These are phyloP conservation scores for Cicer judaicum DNA, from an alignment of 306 rosid genomes.

Conservation along the genomic window DNA sequence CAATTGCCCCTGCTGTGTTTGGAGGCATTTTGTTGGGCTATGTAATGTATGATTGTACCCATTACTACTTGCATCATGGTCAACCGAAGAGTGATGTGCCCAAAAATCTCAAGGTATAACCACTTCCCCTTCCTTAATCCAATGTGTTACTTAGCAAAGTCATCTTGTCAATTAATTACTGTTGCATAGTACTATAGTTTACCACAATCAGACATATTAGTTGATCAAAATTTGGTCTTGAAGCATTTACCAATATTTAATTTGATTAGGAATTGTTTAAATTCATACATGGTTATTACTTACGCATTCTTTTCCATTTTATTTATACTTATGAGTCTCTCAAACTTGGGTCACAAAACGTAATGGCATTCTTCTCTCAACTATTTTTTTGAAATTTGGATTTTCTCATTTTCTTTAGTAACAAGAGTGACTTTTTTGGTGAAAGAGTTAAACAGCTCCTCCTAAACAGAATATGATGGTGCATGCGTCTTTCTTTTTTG, in stretches of 20 bases:
- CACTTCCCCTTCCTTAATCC: constrained; percentile 21
- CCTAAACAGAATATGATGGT: neutral
- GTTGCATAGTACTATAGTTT: neutral
- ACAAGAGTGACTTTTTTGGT: constrained; percentile 14
- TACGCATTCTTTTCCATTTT: constrained; percentile 33
- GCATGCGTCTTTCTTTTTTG: neutral
- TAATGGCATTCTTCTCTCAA: constrained; percentile 17
- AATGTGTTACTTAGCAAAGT: constrained; percentile 12
- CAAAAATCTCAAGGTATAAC: constrained; percentile 70
- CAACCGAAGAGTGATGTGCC: constrained; percentile 67
- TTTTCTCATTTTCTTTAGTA: constrained; percentile 10
- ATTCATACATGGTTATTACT: neutral
- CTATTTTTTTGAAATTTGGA: constrained; percentile 5
- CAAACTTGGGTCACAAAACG: constrained; percentile 3
- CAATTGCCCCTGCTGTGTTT: constrained; percentile 77
- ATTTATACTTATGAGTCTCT: neutral
- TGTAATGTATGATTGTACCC: constrained; percentile 90
- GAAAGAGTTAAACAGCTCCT: constrained; percentile 16
- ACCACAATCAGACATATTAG: constrained; percentile 6
- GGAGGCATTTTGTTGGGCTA: constrained; percentile 92
- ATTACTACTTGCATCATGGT: constrained; percentile 93
- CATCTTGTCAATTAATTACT: neutral
- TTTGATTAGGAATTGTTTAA: constrained; percentile 15
- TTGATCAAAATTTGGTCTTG: neutral
- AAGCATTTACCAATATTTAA: constrained; percentile 6